phyloP scores from a whole-genome alignment of 1,284 basidiomycete genomes.

The Quambalaria eucalypti region DNA sequence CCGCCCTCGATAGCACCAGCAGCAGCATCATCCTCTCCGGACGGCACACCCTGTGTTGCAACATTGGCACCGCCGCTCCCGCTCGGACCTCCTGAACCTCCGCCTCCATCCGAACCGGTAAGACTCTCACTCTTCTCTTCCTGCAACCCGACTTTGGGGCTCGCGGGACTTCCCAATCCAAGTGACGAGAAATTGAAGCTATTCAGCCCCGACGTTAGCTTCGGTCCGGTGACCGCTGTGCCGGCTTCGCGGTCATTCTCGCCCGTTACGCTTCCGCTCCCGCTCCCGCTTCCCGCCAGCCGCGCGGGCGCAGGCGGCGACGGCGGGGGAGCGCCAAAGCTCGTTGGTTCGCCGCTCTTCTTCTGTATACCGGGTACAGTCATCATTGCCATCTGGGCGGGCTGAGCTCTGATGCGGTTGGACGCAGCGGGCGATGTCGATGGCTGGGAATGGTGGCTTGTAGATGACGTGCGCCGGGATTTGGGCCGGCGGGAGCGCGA shows the following conservation, averaged over 20 bases:
- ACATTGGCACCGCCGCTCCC: background rate
- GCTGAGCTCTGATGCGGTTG: slow-evolving; percentile 25
- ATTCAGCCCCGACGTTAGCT: too few species aligned
- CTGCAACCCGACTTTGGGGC: too few species aligned
- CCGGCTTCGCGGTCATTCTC: too few species aligned
- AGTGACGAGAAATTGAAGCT: too few species aligned
- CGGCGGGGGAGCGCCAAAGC: background rate
- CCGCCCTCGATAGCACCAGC: background rate
- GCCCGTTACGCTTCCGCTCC: too few species aligned
- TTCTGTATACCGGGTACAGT: slow-evolving; percentile 30
- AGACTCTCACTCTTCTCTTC: too few species aligned
- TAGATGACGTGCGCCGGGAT: background rate
- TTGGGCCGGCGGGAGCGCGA: background rate
- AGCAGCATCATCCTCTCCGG: background rate
- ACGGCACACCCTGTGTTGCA: background rate
- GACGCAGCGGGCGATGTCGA: background rate
- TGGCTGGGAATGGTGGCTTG: background rate
- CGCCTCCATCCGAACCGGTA: background rate
- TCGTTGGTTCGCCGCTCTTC: background rate
- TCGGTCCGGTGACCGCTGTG: too few species aligned
- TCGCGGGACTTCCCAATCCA: too few species aligned
- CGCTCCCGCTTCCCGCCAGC: background rate
- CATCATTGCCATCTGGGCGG: slow-evolving; percentile 35
- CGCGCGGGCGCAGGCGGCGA: background rate
- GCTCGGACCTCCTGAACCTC: background rate